Evolutionary conservation across 2,329 filamentous ascomycete species (phyloP), one percentile per base, ranked within the genome.

Genomic region (Blastomyces gilchristii): DNA sequence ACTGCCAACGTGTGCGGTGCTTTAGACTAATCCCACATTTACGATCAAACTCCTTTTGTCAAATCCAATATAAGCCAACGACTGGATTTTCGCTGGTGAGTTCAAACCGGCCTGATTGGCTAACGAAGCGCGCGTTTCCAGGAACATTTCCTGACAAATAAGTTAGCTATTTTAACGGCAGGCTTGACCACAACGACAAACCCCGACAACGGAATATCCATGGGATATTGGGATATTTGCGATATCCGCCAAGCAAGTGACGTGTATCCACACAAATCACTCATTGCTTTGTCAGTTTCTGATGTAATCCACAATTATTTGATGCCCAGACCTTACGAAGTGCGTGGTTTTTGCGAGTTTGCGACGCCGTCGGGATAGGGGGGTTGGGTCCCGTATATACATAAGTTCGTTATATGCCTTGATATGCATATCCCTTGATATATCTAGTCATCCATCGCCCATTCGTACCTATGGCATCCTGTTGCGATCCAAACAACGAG

Each of bases 1-100:
- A 3, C 79, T 88, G 0, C 82, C 83, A 0, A 87, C 82, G 4
- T 88, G 87, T 66, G 82, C 86, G 0, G 68, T 71, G 0, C 75
- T 89, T 0, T 89, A 84, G 83, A n/a, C 39, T 3, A 25, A 31
- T 34, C 39, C 70, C 58, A 66, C 69, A 0, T 73, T 16, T 89
- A 89, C 68, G 69, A 78, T 62, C 78, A 86, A 67, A 34, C 34
- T 7, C 7, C 31, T 34, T 34, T 34, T 34, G 31, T 34, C 31
- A 34, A 34, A 34, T 34, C 31, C 31, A 34, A 34, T 34, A 34
- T 7, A 7, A 34, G 31, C 31, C 31, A 34, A 34, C 34, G 34
- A 7, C 31, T 31, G 31, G 6, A 34, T 34, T 34, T 34, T 34
- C 31, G 31, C 31, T 7, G 31, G 31, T 6, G 6, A 34, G 31